Evolutionary conservation across 768 basidiomycete genomes (phyloP).

Genomic region (Porpolomopsis calyptriformis): DNA sequence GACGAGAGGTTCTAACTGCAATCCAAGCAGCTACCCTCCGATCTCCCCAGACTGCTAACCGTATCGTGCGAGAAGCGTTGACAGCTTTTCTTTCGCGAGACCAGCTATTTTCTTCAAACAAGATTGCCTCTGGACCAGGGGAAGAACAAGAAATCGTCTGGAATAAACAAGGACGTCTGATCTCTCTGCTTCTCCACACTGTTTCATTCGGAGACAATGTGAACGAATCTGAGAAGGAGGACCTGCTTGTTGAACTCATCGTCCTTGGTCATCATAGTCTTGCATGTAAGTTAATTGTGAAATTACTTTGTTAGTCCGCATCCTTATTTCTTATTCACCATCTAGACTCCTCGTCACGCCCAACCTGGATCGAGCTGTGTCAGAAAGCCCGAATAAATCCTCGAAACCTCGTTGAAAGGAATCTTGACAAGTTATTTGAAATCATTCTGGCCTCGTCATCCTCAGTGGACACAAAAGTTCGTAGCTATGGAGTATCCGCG

Average conservation of each 20-base stretch:
- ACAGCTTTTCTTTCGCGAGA: slow-evolving; percentile 34
- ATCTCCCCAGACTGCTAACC: slow-evolving; percentile 39
- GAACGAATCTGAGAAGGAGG: slow-evolving; percentile 31
- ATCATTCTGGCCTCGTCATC: slow-evolving; percentile 41
- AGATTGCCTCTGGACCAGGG: slow-evolving; percentile 16
- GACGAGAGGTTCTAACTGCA: slow-evolving; percentile 35
- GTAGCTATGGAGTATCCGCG: too few relatives aligned
- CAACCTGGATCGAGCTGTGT: slow-evolving; percentile 76
- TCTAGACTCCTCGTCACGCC: slow-evolving; percentile 39
- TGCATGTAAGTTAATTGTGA: slow-evolving; percentile 36
- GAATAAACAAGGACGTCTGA: slow-evolving; percentile 43
- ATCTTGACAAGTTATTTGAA: slow-evolving; percentile 39
- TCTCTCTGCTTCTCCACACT: slow-evolving; percentile 42
- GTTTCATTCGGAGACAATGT: slow-evolving; percentile 36
- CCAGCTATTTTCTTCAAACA: slow-evolving; percentile 14
- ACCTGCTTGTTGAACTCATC: slow-evolving; percentile 41
- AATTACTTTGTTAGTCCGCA: background rate
- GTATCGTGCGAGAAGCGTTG: slow-evolving; percentile 53
- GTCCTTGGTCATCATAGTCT: slow-evolving; percentile 66
- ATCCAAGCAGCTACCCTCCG: slow-evolving; percentile 29
- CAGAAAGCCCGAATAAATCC: slow-evolving; percentile 65
- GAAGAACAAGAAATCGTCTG: slow-evolving; percentile 26
- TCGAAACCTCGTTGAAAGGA: slow-evolving; percentile 39
- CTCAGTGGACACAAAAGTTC: slow-evolving; percentile 37
- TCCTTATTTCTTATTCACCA: background rate